phyloP scores from a whole-genome alignment of 352 stramenopile species.

The Blastocystis sp. region DNA sequence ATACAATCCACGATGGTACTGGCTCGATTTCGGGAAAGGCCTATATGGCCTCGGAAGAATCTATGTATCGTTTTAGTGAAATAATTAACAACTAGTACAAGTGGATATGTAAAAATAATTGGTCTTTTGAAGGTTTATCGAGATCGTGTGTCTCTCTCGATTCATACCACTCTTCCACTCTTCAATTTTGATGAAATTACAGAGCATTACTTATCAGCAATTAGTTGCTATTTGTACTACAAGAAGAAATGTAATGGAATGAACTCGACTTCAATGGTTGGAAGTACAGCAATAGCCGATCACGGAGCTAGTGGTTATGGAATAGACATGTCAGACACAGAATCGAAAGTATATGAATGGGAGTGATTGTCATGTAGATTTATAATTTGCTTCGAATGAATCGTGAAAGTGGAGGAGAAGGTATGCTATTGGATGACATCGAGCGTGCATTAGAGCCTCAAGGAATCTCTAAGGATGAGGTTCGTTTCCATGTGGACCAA shows the following conservation, averaged over 20 bases:
- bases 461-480: neutral
- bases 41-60: neutral
- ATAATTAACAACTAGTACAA: neutral
- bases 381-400: neutral
- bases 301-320: neutral
- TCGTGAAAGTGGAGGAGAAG: neutral
- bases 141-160: neutral
- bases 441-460: neutral
- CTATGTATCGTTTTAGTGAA: neutral
- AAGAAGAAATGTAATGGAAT: neutral
- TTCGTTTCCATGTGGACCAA: neutral
- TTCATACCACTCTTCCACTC: neutral
- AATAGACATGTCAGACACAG: neutral
- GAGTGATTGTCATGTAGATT: neutral
- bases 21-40: neutral
- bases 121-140: neutral
- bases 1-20: constrained; percentile 45
- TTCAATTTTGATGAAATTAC: constrained; percentile 23
- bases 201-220: constrained; percentile 7
- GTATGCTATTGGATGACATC: neutral
- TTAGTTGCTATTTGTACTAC: constrained; percentile 47
- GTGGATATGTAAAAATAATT: constrained; percentile 28
- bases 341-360: neutral
- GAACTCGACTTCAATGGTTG: neutral
- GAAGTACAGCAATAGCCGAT: neutral